Evolutionary conservation across 257 asterid genomes (phyloP), one percentile per base, ranked within the genome.

Genomic region (Linderniella brevidens): DNA sequence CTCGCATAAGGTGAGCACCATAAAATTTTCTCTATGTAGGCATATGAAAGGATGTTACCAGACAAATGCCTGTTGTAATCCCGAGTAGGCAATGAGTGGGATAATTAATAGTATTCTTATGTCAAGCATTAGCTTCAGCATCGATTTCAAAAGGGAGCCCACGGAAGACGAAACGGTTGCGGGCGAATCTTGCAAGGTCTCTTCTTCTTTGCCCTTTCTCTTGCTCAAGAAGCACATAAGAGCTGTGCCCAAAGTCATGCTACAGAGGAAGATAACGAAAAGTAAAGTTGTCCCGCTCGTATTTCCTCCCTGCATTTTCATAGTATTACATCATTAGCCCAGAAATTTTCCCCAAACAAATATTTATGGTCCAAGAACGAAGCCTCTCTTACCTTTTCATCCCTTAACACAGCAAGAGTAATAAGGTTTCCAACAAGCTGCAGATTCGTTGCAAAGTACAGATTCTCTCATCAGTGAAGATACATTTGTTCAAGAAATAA

Each of bases 381-480:
- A 53, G 49, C 47, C 38, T 48, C 9, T n/a, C 66, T 9, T 72
- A 88, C 99, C 88, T 69, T 62, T 62, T 61, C 93, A 14, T 78
- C 88, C 61, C 71, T 75, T 54, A 90, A 49, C 63, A 90, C 55
- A 52, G 76, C 86, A 58, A 90, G 72, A 25, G 87, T 85, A 58
- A 85, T 44, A 58, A 90, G 96, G 67, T 85, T 90, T 18, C 98
- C 98, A 13, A 80, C 73, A 39, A 90, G 65, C 98, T 90, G 98
- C 77, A 66, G 58, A 54, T 45, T 49, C 37, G 32, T 8, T 19
- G 32, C 59, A 15, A 51, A 15, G 45, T 17, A 13, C 4, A 25
- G 32, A 25, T 25, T 25, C 32, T 25, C 32, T 2, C 32, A 25
- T 25, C 32, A 46, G 37, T 17, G 14, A 19, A 35, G 6, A 41